Base-by-base conservation (phyloP, 129 eudicot genomes). In the Ambrosia trifida region DNA sequence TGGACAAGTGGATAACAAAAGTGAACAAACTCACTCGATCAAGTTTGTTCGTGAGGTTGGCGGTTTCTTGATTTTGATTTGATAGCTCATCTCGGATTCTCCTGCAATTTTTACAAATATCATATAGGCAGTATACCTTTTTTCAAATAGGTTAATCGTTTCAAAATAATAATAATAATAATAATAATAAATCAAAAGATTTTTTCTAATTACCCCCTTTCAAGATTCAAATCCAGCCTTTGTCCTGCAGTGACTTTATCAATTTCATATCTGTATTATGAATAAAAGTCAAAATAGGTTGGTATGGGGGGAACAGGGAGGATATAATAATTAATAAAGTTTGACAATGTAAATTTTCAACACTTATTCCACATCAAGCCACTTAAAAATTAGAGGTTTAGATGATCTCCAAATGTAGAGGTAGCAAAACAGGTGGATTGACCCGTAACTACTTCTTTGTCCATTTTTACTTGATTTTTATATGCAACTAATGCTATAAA, bases 241-340 rank as follows among this genome's bases (percentile, higher is more conserved):
- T 84, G 98, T 73, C 96, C 98, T 56, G 98, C 95, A 28, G 94
- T 88, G 76, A 92, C 98, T 77, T 86, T 92, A 84, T 92, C 96
- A 16, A 92, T 72, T 81, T 88, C 96, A 73, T 88, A 82, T 79
- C 96, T 92, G 80, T 67, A 83, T 70, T 45, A 76, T 20, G 65
- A 77, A 33, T n/a, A 45, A 58, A 43, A 66, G 41, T 51, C 40
- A 64, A 38, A 54, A 68, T 4, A 17, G 11, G 33, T 46, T 82
- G 88, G 83, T 87, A 82, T 76, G 73, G 24, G 44, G 2, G 62
- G 32, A 13, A 2, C 0, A 14, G 20, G 3, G 20, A 4, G 47
- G 19, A 35, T 3, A 24, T 24, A 24, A 24, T 1, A 24, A 24
- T 24, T 28, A 52, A 17, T 41, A 18, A 18, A 7, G n/a, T 64